Conservation (phyloP, 1,284 basidiomycete genomes). For the Mrakiaceae sp. region DNA sequence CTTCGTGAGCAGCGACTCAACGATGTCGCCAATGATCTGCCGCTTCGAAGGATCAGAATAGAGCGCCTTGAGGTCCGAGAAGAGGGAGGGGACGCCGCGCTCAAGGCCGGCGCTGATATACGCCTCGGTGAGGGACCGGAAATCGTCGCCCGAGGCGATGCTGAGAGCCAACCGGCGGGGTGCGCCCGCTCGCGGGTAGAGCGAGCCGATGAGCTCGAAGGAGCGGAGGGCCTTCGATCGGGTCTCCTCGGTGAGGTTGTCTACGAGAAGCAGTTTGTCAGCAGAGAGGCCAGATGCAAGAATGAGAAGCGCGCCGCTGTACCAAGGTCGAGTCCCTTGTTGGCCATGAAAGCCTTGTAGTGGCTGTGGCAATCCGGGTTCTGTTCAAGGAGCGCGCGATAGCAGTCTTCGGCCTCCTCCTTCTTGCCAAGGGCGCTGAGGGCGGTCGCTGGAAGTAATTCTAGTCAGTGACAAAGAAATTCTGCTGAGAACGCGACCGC, state of each 20-base stretch:
- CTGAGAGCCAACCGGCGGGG: constrained; percentile 61
- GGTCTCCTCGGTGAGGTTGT: constrained; percentile 41
- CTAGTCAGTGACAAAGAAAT: not conserved
- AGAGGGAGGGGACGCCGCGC: constrained; percentile 88
- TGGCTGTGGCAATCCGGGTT: constrained; percentile 78
- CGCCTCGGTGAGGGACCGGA: constrained; percentile 51
- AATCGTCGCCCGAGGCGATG: constrained; percentile 51
- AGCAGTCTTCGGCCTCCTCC: constrained; percentile 63
- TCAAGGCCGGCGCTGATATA: constrained; percentile 65
- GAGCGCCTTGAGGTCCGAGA: constrained; percentile 81
- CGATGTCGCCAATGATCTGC: constrained; percentile 56
- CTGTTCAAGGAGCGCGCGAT: constrained; percentile 66
- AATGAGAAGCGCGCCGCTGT: constrained; percentile 18
- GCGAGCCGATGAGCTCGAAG: constrained; percentile 49
- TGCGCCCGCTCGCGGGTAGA: constrained; percentile 57
- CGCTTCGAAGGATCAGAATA: constrained; percentile 58
- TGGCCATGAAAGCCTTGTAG: constrained; percentile 60
- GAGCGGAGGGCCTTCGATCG: constrained; percentile 47
- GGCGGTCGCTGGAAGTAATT: constrained; percentile 46
- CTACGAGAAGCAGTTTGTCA: constrained; percentile 25
- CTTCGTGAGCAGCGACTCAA: constrained; percentile 43
- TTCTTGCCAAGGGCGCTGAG: constrained; percentile 50
- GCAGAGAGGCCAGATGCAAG: not conserved
- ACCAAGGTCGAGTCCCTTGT: constrained; percentile 58
- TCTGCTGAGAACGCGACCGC: not conserved